Percentiles rank a stretch among this genome's conserved stretches.
phyloP scores from a whole-genome alignment of 331 rosid species.

The Quercus tomentella region DNA sequence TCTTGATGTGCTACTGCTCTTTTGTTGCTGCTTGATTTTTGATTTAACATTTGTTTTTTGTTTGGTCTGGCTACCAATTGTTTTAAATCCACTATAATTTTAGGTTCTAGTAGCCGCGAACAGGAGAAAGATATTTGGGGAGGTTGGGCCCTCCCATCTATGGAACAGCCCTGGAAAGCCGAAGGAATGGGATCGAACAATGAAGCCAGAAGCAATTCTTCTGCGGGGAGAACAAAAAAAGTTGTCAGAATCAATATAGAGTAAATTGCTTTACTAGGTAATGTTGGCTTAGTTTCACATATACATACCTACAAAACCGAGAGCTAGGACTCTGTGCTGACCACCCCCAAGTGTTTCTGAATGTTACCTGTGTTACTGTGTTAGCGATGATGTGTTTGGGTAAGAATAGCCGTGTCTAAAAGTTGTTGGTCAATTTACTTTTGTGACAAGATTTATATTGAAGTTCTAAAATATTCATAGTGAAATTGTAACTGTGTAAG shows the following conservation, averaged over 20 bases:
- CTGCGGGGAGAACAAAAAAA: conserved; percentile 43
- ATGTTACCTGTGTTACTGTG: not conserved
- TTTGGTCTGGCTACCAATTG: not conserved
- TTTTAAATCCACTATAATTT: conserved; percentile 7
- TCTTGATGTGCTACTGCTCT: not conserved
- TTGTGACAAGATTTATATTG: not conserved
- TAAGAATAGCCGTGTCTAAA: not conserved
- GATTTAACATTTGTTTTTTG: not conserved
- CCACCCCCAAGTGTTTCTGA: not conserved
- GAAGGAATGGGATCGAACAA: conserved; percentile 26
- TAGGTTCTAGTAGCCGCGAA: conserved; percentile 36
- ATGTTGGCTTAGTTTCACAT: not conserved
- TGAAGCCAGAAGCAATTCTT: conserved; percentile 10
- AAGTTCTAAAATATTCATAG: not conserved
- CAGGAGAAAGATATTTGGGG: conserved; percentile 17
- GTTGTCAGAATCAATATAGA: conserved; percentile 79
- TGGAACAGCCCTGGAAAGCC: conserved; percentile 14
- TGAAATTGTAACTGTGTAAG: not conserved
- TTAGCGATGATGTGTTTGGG: not conserved
- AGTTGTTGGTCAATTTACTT: not conserved
- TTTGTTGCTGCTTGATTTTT: not conserved
- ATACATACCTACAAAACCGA: not conserved
- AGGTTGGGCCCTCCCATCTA: conserved; percentile 27
- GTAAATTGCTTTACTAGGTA: conserved; percentile 10
- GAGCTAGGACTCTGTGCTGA: not conserved